Base-by-base conservation (phyloP, 495 filamentous ascomycete genomes). In the Xanthoparmelia taractica region DNA sequence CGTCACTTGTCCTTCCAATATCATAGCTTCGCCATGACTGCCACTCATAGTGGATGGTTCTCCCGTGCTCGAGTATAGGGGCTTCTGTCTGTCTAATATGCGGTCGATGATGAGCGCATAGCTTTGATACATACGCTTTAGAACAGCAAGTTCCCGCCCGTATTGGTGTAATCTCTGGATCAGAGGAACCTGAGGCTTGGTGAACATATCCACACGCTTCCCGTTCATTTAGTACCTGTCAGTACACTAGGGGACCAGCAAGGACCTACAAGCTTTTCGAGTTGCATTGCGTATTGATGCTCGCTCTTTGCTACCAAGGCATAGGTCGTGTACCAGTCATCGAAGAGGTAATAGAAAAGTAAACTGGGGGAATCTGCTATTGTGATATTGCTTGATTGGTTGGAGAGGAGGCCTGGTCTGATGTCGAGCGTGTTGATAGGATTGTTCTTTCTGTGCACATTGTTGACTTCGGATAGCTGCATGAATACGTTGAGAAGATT, bases 281-380 rank as follows among this genome's bases (percentile, higher is more conserved):
- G 76, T 52, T 79, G 71, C 10, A 76, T 73, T 11, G 80, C 82
- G 65, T 88, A 90, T 60, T 79, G 81, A 61, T 85, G 80, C 61
- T 87, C 81, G 40, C 80, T 75, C 45, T 80, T 78, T 18, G 83
- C 77, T 45, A 91, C 81, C 25, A 90, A 76, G 29, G 77, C 76
- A 68, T 87, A 89, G 63, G 80, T 86, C 10, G 85, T 85, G 50
- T 84, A 79, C 88, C 88, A 95, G 72, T 94, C 90, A 67, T 96
- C 91, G 67, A 94, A 95, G 8, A 96, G 79, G 69, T 92, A 94
- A 71, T 90, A 93, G 68, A 93, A 90, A 17, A 96, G 77, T 36
- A 92, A 73, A 64, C 89, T 90, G 0, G 91, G 79, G 5, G 84
- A 81, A 67, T 91, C 87, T n/a, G 79, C 74, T 36, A 75, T 78